Evolutionary conservation across 2,329 filamentous ascomycete genomes (phyloP).

Genomic region (Calonectria hawksworthii): DNA sequence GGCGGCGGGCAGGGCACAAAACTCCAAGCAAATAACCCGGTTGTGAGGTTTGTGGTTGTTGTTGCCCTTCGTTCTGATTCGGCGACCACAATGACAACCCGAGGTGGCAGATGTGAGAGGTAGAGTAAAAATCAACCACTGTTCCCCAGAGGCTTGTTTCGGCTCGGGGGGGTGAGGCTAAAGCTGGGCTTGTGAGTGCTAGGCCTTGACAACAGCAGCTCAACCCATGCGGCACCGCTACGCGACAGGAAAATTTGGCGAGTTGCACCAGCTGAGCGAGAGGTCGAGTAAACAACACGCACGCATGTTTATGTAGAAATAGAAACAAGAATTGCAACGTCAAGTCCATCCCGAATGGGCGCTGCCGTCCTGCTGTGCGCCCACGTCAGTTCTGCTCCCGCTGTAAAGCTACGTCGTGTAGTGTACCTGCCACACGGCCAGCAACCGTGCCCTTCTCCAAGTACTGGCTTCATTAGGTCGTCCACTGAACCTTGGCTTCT

Average conservation of each 20-base stretch:
- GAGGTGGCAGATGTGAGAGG: conserved; percentile 8
- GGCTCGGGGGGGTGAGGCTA: conserved; percentile 13
- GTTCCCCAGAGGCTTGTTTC: conserved; percentile 18
- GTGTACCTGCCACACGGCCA: conserved; percentile 16
- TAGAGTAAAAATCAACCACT: not conserved
- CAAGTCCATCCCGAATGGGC: not conserved
- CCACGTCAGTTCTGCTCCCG: not conserved
- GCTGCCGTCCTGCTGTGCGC: conserved; percentile 12
- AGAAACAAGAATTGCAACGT: not conserved
- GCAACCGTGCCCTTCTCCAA: not conserved
- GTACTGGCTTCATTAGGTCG: not conserved
- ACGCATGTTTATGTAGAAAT: not conserved
- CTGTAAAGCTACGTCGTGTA: not conserved
- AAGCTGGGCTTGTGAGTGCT: conserved; percentile 11
- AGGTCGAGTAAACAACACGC: not conserved
- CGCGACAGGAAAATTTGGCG: not conserved
- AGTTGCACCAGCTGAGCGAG: not conserved
- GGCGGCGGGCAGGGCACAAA: conserved; percentile 20
- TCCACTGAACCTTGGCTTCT: not conserved
- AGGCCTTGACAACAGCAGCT: not conserved
- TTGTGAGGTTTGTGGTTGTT: not conserved
- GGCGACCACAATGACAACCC: not conserved
- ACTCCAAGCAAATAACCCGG: conserved; percentile 8
- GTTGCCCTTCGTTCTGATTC: not conserved
- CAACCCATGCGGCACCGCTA: not conserved